Evolutionary conservation across 257 asterid species (phyloP).

Genomic region (Linaria vulgaris): DNA sequence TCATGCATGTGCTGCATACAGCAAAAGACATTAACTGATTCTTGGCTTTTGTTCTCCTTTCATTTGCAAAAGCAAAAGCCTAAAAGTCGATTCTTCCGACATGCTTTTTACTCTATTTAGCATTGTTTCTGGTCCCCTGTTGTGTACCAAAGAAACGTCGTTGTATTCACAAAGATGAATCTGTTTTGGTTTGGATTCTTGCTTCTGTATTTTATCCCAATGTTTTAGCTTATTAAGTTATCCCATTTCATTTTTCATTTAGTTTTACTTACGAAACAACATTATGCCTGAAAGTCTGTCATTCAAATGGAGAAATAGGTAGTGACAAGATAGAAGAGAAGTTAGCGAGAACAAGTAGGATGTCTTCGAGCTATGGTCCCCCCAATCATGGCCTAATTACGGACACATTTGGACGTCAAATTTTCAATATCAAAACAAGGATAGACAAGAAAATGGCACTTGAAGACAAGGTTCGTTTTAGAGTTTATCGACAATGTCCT

Average conservation of each 20-base stretch:
- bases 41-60: slow-evolving; percentile 33
- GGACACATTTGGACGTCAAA: slow-evolving; percentile 17
- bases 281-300: too few species aligned
- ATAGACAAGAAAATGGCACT: slow-evolving; percentile 13
- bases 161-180: slow-evolving; percentile 23
- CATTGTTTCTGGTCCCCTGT: slow-evolving; percentile 59
- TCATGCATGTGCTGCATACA: slow-evolving; percentile 31
- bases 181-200: slow-evolving; percentile 5
- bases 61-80: slow-evolving; percentile 29
- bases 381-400: slow-evolving; percentile 39
- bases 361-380: slow-evolving; percentile 54
- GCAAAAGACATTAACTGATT: slow-evolving; percentile 26
- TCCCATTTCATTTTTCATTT: not conserved
- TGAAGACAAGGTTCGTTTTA: slow-evolving; percentile 32
- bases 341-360: slow-evolving; percentile 52
- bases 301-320: too few species aligned
- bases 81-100: slow-evolving; percentile 36
- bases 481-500: slow-evolving; percentile 34
- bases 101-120: slow-evolving; percentile 34
- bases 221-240: not conserved
- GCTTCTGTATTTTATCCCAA: slow-evolving; percentile 3
- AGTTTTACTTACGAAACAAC: too few species aligned
- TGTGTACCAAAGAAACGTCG: slow-evolving; percentile 25
- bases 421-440: slow-evolving; percentile 14
- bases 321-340: slow-evolving; percentile 29